These are phyloP conservation scores for Coccomyxa sp. DNA, from an alignment of 139 green algal genomes.

Conservation along the genomic window DNA sequence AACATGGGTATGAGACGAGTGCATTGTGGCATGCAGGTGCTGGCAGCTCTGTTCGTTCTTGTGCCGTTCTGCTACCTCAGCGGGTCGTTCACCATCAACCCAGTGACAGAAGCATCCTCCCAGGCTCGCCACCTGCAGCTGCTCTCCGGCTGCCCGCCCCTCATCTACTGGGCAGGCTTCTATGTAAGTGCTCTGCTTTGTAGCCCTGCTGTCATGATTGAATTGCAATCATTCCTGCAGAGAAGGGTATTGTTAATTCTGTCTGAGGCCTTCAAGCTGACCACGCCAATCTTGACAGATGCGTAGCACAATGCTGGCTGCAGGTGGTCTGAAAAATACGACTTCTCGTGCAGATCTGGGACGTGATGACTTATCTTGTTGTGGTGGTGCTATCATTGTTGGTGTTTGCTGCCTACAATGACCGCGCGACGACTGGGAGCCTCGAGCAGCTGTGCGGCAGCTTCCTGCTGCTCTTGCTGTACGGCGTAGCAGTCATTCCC, in stretches of 20 bases:
- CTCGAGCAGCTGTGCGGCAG: slow-evolving; percentile 14
- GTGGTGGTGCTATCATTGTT: slow-evolving; percentile 10
- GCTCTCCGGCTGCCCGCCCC: slow-evolving; percentile 15
- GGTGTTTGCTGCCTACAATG: slow-evolving; percentile 23
- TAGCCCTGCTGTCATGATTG: no score
- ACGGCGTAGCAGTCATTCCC: slow-evolving; percentile 31
- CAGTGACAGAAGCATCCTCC: slow-evolving; percentile 9
- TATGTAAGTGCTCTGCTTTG: not conserved
- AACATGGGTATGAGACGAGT: slow-evolving; percentile 1
- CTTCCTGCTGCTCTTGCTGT: slow-evolving; percentile 27
- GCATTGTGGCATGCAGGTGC: slow-evolving; percentile 13
- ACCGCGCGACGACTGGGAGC: slow-evolving; percentile 1
- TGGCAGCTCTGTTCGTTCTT: slow-evolving; percentile 23
- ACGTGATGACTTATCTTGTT: slow-evolving; percentile 5
- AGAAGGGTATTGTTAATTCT: no score
- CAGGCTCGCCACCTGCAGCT: slow-evolving; percentile 23
- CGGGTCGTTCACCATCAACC: slow-evolving; percentile 14
- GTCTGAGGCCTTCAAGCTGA: no score
- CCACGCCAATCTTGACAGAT: no score
- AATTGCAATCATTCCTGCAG: no score
- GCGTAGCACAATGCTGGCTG: no score
- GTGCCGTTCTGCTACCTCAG: slow-evolving; percentile 23
- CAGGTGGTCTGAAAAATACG: no score
- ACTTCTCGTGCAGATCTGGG: slow-evolving; percentile 16
- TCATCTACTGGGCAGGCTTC: slow-evolving; percentile 21